Percentiles rank a stretch among this genome's conserved stretches.
Conservation (phyloP, 192 early-diverging fungal genomes). For the Coemansia sp. region DNA sequence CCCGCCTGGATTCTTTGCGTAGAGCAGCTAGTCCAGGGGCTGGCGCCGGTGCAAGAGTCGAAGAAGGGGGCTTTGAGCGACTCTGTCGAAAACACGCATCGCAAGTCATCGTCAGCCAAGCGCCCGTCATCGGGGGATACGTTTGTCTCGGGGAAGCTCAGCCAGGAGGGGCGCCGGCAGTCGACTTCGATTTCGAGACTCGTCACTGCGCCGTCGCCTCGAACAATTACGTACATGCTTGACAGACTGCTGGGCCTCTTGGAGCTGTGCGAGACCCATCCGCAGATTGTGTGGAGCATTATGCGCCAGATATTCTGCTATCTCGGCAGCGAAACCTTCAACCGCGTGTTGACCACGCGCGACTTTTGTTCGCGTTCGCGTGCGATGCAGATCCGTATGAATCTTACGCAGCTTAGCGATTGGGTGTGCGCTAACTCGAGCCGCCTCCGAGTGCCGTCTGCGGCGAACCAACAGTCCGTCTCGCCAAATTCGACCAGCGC, state of each 20-base stretch:
- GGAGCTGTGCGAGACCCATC: slow-evolving; percentile 74
- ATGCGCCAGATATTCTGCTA: slow-evolving; percentile 78
- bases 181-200: slow-evolving; percentile 14
- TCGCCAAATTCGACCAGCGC: neutral
- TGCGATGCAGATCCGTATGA: slow-evolving; percentile 84
- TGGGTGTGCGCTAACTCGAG: slow-evolving; percentile 74
- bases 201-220: slow-evolving; percentile 58
- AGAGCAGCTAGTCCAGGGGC: slow-evolving; percentile 16
- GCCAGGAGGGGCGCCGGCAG: slow-evolving; percentile 24
- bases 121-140: slow-evolving; percentile 52
- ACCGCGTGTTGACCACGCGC: slow-evolving; percentile 76
- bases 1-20: slow-evolving; percentile 41
- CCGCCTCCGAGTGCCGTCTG: slow-evolving; percentile 24
- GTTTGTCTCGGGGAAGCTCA: slow-evolving; percentile 40
- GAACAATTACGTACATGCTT: slow-evolving; percentile 71
- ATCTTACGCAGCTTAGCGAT: slow-evolving; percentile 75
- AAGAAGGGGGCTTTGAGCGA: slow-evolving; percentile 2
- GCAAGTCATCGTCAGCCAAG: slow-evolving; percentile 8
- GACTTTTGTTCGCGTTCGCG: slow-evolving; percentile 74
- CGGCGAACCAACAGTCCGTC: neutral
- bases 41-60: neutral
- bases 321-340: slow-evolving; percentile 78
- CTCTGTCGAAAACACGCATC: neutral
- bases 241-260: slow-evolving; percentile 68
- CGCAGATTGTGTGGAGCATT: slow-evolving; percentile 67